phyloP scores from a whole-genome alignment of 2,329 filamentous ascomycete genomes.

The Epichloe aotearoae region DNA sequence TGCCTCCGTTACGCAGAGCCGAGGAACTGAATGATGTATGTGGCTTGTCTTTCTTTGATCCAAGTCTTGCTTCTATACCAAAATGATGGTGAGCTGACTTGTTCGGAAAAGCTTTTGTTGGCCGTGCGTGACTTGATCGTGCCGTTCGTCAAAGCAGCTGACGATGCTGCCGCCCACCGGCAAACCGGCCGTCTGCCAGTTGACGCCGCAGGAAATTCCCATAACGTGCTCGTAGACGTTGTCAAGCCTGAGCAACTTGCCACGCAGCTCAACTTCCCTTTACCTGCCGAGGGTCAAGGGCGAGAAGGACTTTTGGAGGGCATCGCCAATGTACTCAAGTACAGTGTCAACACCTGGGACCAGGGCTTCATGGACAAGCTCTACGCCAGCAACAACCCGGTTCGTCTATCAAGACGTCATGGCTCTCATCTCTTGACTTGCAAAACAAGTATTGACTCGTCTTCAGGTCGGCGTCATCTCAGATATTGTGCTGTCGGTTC shows the following conservation, averaged over 20 bases:
- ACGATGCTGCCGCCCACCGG: conserved; percentile 44
- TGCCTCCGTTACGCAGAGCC: conserved; percentile 17
- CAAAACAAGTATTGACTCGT: background rate
- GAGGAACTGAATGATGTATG: conserved; percentile 20
- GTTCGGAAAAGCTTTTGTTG: conserved; percentile 44
- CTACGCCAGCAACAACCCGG: conserved; percentile 79
- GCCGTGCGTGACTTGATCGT: conserved; percentile 55
- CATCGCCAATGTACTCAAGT: conserved; percentile 58
- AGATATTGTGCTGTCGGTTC: conserved; percentile 67
- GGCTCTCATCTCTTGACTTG: background rate
- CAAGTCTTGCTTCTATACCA: background rate
- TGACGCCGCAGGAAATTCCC: conserved; percentile 23
- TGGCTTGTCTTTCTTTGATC: background rate
- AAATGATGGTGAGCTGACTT: background rate
- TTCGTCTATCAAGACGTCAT: conserved; percentile 21
- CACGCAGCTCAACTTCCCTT: conserved; percentile 41
- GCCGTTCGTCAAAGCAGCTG: conserved; percentile 57
- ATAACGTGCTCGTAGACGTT: conserved; percentile 51
- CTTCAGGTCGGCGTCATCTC: conserved; percentile 65
- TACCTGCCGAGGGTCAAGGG: conserved; percentile 46
- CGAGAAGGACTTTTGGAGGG: conserved; percentile 63
- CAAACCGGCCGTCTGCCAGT: conserved; percentile 34
- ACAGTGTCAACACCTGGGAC: conserved; percentile 97
- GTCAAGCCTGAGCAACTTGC: conserved; percentile 44
- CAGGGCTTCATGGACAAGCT: conserved; percentile 95